Percentiles rank a stretch among this genome's conserved stretches.
Conservation (phyloP, 2,329 filamentous ascomycete genomes). For the Cryphonectria parasitica region DNA sequence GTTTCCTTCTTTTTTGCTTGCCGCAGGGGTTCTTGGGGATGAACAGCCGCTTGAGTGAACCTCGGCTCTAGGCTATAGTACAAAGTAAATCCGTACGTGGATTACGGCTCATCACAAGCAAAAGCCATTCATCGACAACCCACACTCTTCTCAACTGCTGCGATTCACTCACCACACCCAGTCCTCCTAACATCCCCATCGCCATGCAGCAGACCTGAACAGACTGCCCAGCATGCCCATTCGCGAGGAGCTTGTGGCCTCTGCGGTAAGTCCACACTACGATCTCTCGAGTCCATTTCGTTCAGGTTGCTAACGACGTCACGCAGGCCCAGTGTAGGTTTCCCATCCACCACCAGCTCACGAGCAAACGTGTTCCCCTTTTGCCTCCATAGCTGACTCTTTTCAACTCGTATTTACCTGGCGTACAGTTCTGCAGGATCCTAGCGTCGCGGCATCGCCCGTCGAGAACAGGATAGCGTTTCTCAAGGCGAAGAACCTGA, state of each 20-base stretch:
- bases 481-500: constrained; percentile 94
- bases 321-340: constrained; percentile 49
- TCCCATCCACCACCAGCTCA: constrained; percentile 4
- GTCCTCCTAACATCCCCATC: constrained; percentile 7
- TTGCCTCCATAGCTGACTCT: constrained; percentile 6
- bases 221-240: constrained; percentile 66
- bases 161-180: neutral
- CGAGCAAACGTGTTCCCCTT: neutral
- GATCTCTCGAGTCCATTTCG: neutral
- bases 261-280: constrained; percentile 63
- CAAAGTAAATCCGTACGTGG: neutral
- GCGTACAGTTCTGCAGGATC: constrained; percentile 86
- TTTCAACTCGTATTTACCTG: neutral
- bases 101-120: constrained; percentile 15
- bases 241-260: constrained; percentile 89
- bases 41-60: constrained; percentile 8
- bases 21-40: neutral
- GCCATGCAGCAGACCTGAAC: constrained; percentile 23
- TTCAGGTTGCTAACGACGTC: constrained; percentile 25
- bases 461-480: constrained; percentile 92
- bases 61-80: constrained; percentile 10
- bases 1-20: neutral
- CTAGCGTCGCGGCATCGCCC: constrained; percentile 86
- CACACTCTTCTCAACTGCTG: neutral
- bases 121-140: neutral